Base-by-base conservation (phyloP, 176 grass and related monocot species). In the Rhipidocladum racemiflorum region DNA sequence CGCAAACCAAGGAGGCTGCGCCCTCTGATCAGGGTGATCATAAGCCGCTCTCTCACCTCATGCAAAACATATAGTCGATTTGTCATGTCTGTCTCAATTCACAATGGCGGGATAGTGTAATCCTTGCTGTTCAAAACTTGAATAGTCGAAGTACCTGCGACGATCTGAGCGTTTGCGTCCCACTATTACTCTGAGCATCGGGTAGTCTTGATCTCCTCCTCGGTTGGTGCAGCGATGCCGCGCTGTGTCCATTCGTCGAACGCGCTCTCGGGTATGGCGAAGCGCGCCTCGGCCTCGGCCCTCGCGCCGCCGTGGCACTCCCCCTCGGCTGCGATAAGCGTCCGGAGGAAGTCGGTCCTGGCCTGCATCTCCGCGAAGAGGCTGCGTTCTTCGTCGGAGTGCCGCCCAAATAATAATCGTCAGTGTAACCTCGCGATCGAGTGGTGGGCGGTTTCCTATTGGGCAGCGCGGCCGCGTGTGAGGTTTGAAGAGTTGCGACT, bases 261-360 rank as follows among this genome's bases (percentile, higher is more conserved):
- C 38, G 65, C 5, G 17, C 11, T 12, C 65, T 65, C 24, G n/a
- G 86, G 88, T 39, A 73, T 48, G 60, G 46, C 65, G 59, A 90
- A 82, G n/a, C 83, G 73, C 64, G 11, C 67, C 83, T 86, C 29
- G 29, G 36, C 66, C 1, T 78, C 83, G 5, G 16, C 72, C 17
- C 3, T 48, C 55, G 17, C 59, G 48, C 6, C 48, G 17, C 42
- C 38, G 72, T 77, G 64, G 78, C 36, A 59, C 3, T 77, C 83
- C 34, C n/a, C 13, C 73, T 90, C 83, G 38, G 83, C 66, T 46
- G 40, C 72, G 38, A 90, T 75, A 48, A 90, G 83, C n/a, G 11
- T 20, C 78, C 56, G 35, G 23, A 90, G 83, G 78, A 86, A 90
- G 46, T 72, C 57, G 11, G 23, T 59, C 54, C 39, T 45, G 27